These are phyloP conservation scores for Podosphaera aphanis DNA, from an alignment of 2,329 filamentous ascomycete genomes.

Conservation along the genomic window DNA sequence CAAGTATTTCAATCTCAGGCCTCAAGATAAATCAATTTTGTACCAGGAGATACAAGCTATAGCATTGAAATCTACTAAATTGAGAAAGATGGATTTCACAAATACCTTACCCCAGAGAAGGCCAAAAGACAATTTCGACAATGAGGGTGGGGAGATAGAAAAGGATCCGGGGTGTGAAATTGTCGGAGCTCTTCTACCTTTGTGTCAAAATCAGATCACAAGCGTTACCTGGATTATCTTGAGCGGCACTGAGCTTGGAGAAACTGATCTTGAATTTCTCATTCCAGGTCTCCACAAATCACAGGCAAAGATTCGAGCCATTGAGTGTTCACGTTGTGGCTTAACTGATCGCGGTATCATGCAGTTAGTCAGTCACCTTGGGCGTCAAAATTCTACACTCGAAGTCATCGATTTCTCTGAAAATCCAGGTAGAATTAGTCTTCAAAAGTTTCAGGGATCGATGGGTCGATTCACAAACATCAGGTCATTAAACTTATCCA, in stretches of 20 bases:
- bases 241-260: slow-evolving; percentile 45
- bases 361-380: slow-evolving; percentile 37
- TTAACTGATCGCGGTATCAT: slow-evolving; percentile 33
- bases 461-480: slow-evolving; percentile 43
- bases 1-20: slow-evolving; percentile 14
- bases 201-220: slow-evolving; percentile 42
- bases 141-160: slow-evolving; percentile 23
- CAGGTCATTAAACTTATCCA: slow-evolving; percentile 40
- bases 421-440: slow-evolving; percentile 39
- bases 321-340: slow-evolving; percentile 42
- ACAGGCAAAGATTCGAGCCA: slow-evolving; percentile 38
- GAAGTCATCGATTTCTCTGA: slow-evolving; percentile 45
- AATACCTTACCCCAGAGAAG: slow-evolving; percentile 33
- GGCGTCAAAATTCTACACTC: slow-evolving; percentile 40
- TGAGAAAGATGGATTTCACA: slow-evolving; percentile 42
- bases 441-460: slow-evolving; percentile 39
- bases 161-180: slow-evolving; percentile 44
- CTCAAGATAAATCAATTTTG: slow-evolving; percentile 25
- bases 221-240: slow-evolving; percentile 49
- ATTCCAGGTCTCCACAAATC: slow-evolving; percentile 45
- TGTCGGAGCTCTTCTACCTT: slow-evolving; percentile 42
- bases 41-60: slow-evolving; percentile 46
- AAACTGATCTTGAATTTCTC: slow-evolving; percentile 41
- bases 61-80: slow-evolving; percentile 37
- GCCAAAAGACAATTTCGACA: slow-evolving; percentile 19